Evolutionary conservation across 352 stramenopile genomes (phyloP).

Genomic region (Globisporangium polare): DNA sequence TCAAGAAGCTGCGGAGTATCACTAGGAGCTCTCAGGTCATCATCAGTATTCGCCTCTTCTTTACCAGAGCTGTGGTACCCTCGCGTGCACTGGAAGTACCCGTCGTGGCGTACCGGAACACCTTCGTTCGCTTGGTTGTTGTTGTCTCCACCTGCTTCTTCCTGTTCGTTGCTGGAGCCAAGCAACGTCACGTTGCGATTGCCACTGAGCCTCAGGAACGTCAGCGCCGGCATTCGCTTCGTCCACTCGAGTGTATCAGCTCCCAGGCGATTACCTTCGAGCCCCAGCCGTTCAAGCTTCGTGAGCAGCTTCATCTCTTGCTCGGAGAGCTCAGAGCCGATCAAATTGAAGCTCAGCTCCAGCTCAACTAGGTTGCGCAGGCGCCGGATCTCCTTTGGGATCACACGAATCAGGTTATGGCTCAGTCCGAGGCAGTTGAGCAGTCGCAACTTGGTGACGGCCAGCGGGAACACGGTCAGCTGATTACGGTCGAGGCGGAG

Average conservation of each 20-base stretch:
- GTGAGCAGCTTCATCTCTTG: slow-evolving; percentile 34
- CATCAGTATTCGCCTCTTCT: neutral
- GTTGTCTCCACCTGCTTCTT: neutral
- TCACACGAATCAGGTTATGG: slow-evolving; percentile 37
- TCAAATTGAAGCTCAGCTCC: slow-evolving; percentile 59
- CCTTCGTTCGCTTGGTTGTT: neutral
- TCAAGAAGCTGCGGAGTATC: neutral
- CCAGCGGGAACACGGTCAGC: slow-evolving; percentile 37
- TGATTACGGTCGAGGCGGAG: slow-evolving; percentile 54
- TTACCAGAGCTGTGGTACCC: slow-evolving; percentile 2
- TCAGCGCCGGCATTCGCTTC: slow-evolving; percentile 27
- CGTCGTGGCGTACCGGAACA: slow-evolving; percentile 37
- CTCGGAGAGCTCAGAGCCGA: slow-evolving; percentile 32
- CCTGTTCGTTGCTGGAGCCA: neutral
- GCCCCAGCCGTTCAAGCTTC: slow-evolving; percentile 50
- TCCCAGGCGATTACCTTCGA: slow-evolving; percentile 52
- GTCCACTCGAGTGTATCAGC: slow-evolving; percentile 20
- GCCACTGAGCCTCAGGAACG: slow-evolving; percentile 45
- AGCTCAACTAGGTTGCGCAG: slow-evolving; percentile 60
- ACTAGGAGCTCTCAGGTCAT: neutral
- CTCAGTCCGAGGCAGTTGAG: slow-evolving; percentile 59
- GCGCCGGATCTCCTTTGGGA: slow-evolving; percentile 47
- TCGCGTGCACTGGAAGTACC: slow-evolving; percentile 44
- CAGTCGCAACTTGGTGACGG: slow-evolving; percentile 47
- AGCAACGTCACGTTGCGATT: slow-evolving; percentile 25